phyloP scores from a whole-genome alignment of 2,329 filamentous ascomycete species.

The Claviceps sp. region DNA sequence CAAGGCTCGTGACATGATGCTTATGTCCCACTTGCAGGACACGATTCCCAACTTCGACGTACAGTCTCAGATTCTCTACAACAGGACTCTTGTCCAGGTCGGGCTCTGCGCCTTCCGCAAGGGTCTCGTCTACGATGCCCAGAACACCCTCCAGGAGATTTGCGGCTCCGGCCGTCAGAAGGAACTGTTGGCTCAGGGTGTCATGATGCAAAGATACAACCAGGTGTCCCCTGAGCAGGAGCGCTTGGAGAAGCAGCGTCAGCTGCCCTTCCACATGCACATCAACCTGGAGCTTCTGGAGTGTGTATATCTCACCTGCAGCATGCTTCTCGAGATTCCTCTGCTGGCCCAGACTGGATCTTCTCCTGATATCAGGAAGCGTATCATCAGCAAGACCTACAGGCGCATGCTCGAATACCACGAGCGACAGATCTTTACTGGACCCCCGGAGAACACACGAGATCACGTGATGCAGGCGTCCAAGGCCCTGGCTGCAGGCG shows the following conservation, averaged over 20 bases:
- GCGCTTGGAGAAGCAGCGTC: conserved; percentile 88
- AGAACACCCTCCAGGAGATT: conserved; percentile 95
- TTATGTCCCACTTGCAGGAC: conserved; percentile 98
- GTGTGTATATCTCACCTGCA: conserved; percentile 97
- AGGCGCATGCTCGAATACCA: conserved; percentile 98
- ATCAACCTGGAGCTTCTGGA: conserved; percentile 98
- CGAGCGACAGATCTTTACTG: conserved; percentile 97
- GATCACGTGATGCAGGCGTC: conserved; percentile 99
- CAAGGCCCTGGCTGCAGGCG: conserved; percentile 87
- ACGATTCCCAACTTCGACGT: conserved; percentile 95
- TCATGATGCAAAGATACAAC: conserved; percentile 94
- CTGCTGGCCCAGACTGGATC: conserved; percentile 93
- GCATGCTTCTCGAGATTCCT: conserved; percentile 97
- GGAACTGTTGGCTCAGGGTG: conserved; percentile 91
- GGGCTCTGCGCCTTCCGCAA: conserved; percentile 97
- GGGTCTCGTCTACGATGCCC: conserved; percentile 91
- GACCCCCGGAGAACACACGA: conserved; percentile 94
- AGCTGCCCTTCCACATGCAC: conserved; percentile 99
- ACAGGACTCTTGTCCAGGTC: conserved; percentile 93
- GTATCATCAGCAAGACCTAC: conserved; percentile 98
- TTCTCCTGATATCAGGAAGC: conserved; percentile 91
- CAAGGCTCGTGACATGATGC: conserved; percentile 95
- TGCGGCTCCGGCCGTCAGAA: conserved; percentile 96
- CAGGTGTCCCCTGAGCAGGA: conserved; percentile 97
- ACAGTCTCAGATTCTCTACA: conserved; percentile 95